Evolutionary conservation across 768 basidiomycete species (phyloP).

Genomic region (Galerina sulciceps): DNA sequence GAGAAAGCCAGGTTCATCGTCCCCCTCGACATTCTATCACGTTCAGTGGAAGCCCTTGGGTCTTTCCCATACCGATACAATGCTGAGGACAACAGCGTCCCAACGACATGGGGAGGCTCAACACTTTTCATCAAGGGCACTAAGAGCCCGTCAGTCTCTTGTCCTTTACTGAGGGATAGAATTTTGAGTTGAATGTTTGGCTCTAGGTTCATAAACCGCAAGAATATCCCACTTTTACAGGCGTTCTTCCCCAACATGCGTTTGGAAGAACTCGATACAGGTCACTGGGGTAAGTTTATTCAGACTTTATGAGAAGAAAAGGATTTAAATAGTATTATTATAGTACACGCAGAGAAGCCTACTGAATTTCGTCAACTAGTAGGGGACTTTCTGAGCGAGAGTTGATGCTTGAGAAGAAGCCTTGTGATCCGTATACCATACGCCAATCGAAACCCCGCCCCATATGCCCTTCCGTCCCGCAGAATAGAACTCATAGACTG

Average conservation of each 20-base stretch:
- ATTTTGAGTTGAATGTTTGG: neutral
- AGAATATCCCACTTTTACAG: conserved; percentile 63
- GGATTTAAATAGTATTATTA: neutral
- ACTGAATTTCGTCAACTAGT: conserved; percentile 56
- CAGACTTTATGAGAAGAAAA: neutral
- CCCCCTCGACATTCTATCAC: conserved; percentile 68
- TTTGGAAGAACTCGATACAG: conserved; percentile 69
- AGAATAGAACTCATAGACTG: too few species aligned
- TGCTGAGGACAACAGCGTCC: conserved; percentile 9
- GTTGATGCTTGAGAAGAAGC: neutral
- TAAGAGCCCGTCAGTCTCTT: conserved; percentile 64
- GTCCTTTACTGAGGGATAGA: neutral
- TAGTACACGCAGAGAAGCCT: conserved; percentile 85
- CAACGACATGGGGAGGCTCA: conserved; percentile 51
- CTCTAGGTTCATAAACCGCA: conserved; percentile 72
- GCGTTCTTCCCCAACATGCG: conserved; percentile 75
- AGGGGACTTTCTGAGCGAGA: conserved; percentile 29
- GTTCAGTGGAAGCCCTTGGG: conserved; percentile 70
- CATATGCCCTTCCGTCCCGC: too few species aligned
- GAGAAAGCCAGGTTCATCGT: conserved; percentile 67
- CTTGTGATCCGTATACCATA: too few species aligned
- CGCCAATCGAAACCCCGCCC: too few species aligned
- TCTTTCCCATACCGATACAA: conserved; percentile 68
- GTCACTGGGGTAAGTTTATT: conserved; percentile 79
- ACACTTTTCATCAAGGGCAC: conserved; percentile 79